Evolutionary conservation across 192 early-diverging fungal genomes (phyloP), one percentile per base, ranked within the genome.

Genomic region (Coemansia sp.): DNA sequence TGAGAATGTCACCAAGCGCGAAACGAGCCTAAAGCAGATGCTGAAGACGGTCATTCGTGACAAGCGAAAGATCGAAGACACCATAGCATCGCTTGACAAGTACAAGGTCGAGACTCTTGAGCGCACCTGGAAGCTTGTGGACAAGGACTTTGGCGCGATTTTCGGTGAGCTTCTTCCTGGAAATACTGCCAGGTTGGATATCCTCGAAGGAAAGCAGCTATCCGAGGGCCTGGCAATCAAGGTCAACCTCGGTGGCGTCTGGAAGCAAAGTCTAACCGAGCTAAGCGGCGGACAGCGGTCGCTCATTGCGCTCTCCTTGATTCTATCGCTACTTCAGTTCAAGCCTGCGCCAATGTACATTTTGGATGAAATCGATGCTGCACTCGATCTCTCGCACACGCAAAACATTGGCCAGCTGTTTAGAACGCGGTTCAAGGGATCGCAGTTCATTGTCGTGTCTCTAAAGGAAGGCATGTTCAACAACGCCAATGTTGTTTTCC

Each of bases 291-390:
- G 98, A 1, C 98, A 99, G 81, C 81, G 94, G 88, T 98, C 96
- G 6, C 83, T 99, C 51, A 92, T 99, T 66, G 98, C 98, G 0
- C 88, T 99, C 33, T 95, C 98, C 12, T 79, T 99, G 44, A 98
- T 99, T 66, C 84, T 99, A 39, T 92, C 98, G 26, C 79, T 99
- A 24, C 86, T 99, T 14, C 95, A 97, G 86, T 98, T 94, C 76
- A 99, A 99, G 73, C 98, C 98, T 11, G 98, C 98, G 0, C 98
- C 98, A 15, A 98, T 99, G 98, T 99, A 99, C 80, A 98, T 99
- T 78, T 76, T 99, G 41, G 98, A 99, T 78, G 98, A 99, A 83
- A 94, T 99, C 12, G 98, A 99, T 83, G 93, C 96, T 14, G 98
- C 98, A 10, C 87, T 99, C 12, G 98, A 99, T 87, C 81, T 94